Conservation (phyloP, 345 rosid species). For the Ailanthus altissimus region DNA sequence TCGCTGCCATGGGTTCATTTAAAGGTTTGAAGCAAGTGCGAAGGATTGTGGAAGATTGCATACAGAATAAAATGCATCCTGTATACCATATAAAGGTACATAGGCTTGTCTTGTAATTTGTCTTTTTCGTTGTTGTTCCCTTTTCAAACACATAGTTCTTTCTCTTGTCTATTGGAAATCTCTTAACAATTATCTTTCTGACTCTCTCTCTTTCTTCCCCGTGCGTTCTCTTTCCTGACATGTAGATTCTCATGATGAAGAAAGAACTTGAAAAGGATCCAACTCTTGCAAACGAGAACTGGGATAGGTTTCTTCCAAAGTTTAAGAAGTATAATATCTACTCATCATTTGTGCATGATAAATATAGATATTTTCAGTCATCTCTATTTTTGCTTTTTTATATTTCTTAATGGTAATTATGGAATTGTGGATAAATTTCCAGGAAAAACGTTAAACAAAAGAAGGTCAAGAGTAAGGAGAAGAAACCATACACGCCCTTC, state of each 20-base stretch:
- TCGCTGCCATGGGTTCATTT: slow-evolving; percentile 88
- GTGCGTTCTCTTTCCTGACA: slow-evolving; percentile 8
- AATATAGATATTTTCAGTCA: not conserved
- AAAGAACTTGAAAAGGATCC: slow-evolving; percentile 84
- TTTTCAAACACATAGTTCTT: slow-evolving; percentile 5
- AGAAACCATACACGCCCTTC: slow-evolving; percentile 79
- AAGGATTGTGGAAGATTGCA: slow-evolving; percentile 79
- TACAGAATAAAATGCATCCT: slow-evolving; percentile 81
- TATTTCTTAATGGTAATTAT: slow-evolving; percentile 12
- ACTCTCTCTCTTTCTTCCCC: slow-evolving; percentile 9
- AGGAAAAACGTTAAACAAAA: slow-evolving; percentile 80
- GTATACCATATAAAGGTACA: slow-evolving; percentile 79
- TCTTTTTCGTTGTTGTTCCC: not conserved
- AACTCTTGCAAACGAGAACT: slow-evolving; percentile 66
- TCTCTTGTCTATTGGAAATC: slow-evolving; percentile 17
- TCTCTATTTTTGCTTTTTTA: not conserved
- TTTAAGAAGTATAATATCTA: slow-evolving; percentile 62
- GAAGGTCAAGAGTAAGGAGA: slow-evolving; percentile 75
- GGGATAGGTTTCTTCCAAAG: slow-evolving; percentile 90
- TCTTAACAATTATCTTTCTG: slow-evolving; percentile 8
- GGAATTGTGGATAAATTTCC: slow-evolving; percentile 24
- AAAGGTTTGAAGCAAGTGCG: slow-evolving; percentile 86
- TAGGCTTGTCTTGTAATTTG: slow-evolving; percentile 10
- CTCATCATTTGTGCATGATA: slow-evolving; percentile 6
- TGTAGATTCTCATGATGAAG: slow-evolving; percentile 91